Percentiles rank a stretch among this genome's conserved stretches.
Conservation (phyloP, 805 yeast genomes). For the Clavispora carvajalis region DNA sequence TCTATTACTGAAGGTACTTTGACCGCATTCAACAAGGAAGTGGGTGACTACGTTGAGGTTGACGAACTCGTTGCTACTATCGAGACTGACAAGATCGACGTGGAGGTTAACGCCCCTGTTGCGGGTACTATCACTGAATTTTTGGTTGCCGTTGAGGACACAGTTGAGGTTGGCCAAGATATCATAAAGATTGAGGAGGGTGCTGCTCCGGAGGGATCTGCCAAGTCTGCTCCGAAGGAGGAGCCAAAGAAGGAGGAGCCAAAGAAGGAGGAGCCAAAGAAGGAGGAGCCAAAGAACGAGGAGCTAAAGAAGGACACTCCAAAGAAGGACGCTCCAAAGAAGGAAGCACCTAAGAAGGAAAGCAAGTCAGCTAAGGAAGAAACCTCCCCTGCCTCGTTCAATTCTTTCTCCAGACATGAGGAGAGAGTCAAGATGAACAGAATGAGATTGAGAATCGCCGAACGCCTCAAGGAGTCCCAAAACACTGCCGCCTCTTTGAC, state of each 20-base stretch:
- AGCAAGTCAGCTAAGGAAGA: conserved; percentile 9
- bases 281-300: conserved; percentile 17
- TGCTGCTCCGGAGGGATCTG: conserved; percentile 23
- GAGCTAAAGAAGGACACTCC: conserved; percentile 28
- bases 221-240: conserved; percentile 16
- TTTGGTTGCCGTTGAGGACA: conserved; percentile 79
- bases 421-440: conserved; percentile 97
- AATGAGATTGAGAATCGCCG: conserved; percentile 98
- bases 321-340: conserved; percentile 27
- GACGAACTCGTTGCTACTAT: conserved; percentile 95
- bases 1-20: conserved; percentile 96
- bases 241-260: conserved; percentile 15
- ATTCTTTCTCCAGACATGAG: conserved; percentile 72
- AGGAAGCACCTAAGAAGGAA: conserved; percentile 8
- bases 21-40: conserved; percentile 56
- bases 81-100: conserved; percentile 97
- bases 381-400: conserved; percentile 36
- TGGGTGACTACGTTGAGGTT: conserved; percentile 80
- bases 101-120: conserved; percentile 92
- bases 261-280: conserved; percentile 17
- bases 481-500: conserved; percentile 98
- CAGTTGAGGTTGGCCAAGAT: conserved; percentile 95
- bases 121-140: conserved; percentile 85
- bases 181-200: conserved; percentile 78
- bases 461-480: conserved; percentile 98